These are phyloP conservation scores for Helicostylum pulchrum DNA, from an alignment of 192 early-diverging fungal genomes.

Conservation along the genomic window DNA sequence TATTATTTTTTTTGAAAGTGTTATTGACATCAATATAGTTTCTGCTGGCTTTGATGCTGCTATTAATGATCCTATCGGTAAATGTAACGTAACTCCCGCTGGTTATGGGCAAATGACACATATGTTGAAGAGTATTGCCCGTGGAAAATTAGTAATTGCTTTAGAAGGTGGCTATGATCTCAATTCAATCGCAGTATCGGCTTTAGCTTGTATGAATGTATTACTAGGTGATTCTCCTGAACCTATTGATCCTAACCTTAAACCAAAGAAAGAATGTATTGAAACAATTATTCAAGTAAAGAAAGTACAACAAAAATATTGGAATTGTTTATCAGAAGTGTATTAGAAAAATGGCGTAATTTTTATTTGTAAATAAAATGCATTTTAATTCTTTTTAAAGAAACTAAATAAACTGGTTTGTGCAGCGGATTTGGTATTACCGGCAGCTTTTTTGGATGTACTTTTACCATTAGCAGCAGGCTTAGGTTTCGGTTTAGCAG, in stretches of 20 bases:
- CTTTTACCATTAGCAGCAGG: neutral
- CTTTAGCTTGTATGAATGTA: slow-evolving; percentile 70
- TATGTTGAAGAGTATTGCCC: slow-evolving; percentile 67
- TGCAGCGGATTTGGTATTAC: neutral
- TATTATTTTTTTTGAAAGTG: neutral
- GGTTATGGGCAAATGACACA: slow-evolving; percentile 88
- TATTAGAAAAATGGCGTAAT: neutral
- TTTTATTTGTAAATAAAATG: neutral
- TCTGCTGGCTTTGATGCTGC: slow-evolving; percentile 93
- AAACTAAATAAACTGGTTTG: neutral
- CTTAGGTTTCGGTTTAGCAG: neutral
- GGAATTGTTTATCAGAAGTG: slow-evolving; percentile 30
- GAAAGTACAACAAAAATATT: slow-evolving; percentile 45
- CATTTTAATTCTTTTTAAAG: slow-evolving; percentile 1
- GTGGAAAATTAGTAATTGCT: slow-evolving; percentile 72
- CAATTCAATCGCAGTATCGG: slow-evolving; percentile 68
- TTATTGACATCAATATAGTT: slow-evolving; percentile 41
- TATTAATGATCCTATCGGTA: slow-evolving; percentile 76
- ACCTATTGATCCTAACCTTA: slow-evolving; percentile 31
- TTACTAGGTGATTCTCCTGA: slow-evolving; percentile 63
- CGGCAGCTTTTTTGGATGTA: neutral
- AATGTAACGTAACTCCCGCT: slow-evolving; percentile 73
- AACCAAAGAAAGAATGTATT: slow-evolving; percentile 41
- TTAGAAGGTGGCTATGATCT: slow-evolving; percentile 89
- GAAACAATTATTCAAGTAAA: slow-evolving; percentile 48